Base-by-base conservation (phyloP, 768 basidiomycete genomes). In the Mycena metata region DNA sequence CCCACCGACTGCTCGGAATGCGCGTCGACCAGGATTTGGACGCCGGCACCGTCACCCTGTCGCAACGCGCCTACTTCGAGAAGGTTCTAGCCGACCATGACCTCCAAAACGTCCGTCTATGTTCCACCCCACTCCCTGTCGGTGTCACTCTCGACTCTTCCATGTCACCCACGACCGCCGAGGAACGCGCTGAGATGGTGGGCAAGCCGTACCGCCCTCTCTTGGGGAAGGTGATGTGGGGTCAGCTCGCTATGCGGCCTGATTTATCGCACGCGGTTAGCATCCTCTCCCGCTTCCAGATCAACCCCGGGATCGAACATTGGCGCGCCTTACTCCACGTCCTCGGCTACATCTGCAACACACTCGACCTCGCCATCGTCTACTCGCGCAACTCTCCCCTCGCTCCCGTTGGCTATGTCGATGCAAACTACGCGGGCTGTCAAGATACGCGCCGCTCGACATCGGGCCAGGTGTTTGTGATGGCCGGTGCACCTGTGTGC, bases 351-450 rank as follows among this genome's bases (percentile, higher is more conserved):
- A 45, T 45, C n/a, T 17, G 43, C 7, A 45, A 45, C n/a, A 45
- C 43, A 15, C 43, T 45, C 16, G 43, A 45, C 43, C n/a, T 16
- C n/a, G 13, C 8, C 43, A 6, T 45, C 13, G 16, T n/a, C n/a
- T 45, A 45, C 43, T 45, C 43, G 8, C 43, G n/a, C n/a, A 15
- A 45, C n/a, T 6, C 43, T 6, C n/a, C 43, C 5, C 43, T 51
- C 13, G 21, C 23, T 51, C 49, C 49, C 49, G 21, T 51, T 16
- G 49, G 49, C 10, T 51, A 51, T 30, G 21, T 24, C 0, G 76
- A 78, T 67, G 73, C 77, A 9, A 74, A 79, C 52, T 77, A 72
- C 63, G 76, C 66, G 5, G 69, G 66, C 4, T 67, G 75, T 55
- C n/a, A 60, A 11, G 73, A 75, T 49, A 69, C 64, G 23, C 61